Evolutionary conservation across 2,329 filamentous ascomycete genomes (phyloP), one percentile per base, ranked within the genome.

Genomic region (Arthrobotrys conoides): DNA sequence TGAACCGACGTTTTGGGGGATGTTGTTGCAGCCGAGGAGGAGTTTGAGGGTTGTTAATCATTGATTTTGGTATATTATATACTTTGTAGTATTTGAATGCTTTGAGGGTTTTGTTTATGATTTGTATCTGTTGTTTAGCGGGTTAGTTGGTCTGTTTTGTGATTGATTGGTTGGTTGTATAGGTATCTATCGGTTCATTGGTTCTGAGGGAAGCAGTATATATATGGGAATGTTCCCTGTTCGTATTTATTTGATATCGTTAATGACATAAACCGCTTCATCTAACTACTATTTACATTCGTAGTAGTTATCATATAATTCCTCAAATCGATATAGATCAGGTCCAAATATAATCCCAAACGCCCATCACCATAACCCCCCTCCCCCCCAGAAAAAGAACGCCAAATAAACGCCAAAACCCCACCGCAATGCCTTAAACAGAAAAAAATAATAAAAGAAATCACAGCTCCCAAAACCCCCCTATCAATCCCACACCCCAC

Each of bases 1-100:
- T 77, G 90, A 93, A 83, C 91, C 91, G 76, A 91, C 88, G 73
- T 93, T 93, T 84, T 90, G 92, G 83, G 91, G 88, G 63, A 90
- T 92, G 30, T 84, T 92, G 82, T 84, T 93, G 84, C 91, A 90
- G 78, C 91, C 91, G 22, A 86, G 90, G 82, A 86, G 91, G 82
- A 92, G 90, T 81, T 84, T 93, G 85, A 86, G 90, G 82, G 90
- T 93, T 41, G 90, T 92, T 22, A 93, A 93, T 83, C 67, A 71
- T 44, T 71, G 59, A 38, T 30, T 3, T 30, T 30, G 3, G 3
- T 30, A 30, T 30, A 30, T 30, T 30, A 36, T 30, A 36, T 12
- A 12, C 33, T 36, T 36, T 36, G n/a, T 36, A 36, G 33, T 36
- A 36, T 12, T 36, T 36, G 27, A n/a, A n/a, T 30, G 27, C 3